A percentile compares a stretch with the other conserved stretches of the same genome.
Evolutionary conservation across 2,329 filamentous ascomycete species (phyloP).

Genomic region (Penicillium sp.): DNA sequence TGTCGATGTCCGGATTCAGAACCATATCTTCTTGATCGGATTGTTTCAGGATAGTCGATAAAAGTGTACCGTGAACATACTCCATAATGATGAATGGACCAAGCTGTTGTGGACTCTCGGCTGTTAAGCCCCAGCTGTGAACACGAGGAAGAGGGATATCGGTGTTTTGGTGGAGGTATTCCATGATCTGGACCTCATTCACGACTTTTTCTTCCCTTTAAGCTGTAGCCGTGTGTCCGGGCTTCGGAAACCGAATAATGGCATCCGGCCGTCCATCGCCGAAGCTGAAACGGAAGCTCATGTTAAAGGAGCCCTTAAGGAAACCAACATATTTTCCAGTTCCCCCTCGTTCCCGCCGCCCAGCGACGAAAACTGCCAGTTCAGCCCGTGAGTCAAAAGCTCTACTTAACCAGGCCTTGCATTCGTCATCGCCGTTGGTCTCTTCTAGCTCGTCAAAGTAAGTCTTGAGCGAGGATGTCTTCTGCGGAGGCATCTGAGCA

Average conservation of each 20-base stretch:
- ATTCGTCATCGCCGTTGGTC: constrained; percentile 17
- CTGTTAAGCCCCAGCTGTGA: constrained; percentile 18
- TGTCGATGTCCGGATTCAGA: constrained; percentile 19
- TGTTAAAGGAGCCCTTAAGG: constrained; percentile 21
- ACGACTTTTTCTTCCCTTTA: constrained; percentile 18
- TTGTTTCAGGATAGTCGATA: constrained; percentile 19
- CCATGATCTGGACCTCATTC: constrained; percentile 22
- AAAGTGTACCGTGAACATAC: constrained; percentile 18
- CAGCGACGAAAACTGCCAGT: constrained; percentile 19
- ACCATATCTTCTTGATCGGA: constrained; percentile 15
- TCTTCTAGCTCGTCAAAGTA: constrained; percentile 18
- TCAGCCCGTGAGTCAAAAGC: constrained; percentile 16
- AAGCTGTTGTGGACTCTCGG: constrained; percentile 17
- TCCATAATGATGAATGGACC: constrained; percentile 27
- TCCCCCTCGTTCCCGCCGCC: constrained; percentile 13
- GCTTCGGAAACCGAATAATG: constrained; percentile 24
- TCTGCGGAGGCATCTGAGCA: constrained; percentile 14
- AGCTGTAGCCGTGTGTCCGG: constrained; percentile 16
- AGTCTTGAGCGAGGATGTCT: constrained; percentile 17
- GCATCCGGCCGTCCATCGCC: constrained; percentile 16
- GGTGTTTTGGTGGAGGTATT: constrained; percentile 20
- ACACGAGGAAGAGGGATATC: constrained; percentile 21
- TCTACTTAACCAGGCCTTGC: constrained; percentile 12
- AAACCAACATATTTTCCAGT: constrained; percentile 18
- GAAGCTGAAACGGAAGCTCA: constrained; percentile 23